Conservation (phyloP, 805 yeast species). For the Candida hispaniensis region DNA sequence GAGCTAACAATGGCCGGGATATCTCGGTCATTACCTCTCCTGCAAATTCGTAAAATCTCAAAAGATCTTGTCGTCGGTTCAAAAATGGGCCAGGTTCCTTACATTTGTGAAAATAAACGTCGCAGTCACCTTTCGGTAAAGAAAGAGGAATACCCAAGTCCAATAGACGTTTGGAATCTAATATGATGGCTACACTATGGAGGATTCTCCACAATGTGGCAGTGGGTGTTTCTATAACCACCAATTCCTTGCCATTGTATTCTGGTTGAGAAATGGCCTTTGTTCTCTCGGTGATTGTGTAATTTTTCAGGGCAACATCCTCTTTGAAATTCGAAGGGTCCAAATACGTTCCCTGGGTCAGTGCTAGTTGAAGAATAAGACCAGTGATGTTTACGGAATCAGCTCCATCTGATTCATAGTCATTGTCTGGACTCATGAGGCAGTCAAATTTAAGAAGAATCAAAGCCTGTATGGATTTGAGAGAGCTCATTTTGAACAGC, state of each 20-base stretch:
- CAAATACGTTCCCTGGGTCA: conserved; percentile 11
- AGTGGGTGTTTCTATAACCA: conserved; percentile 4
- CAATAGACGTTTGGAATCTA: conserved; percentile 11
- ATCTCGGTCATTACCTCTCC: conserved; percentile 14
- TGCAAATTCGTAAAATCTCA: conserved; percentile 8
- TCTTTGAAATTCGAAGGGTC: conserved; percentile 12
- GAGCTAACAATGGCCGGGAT: conserved; percentile 4
- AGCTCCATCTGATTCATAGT: conserved; percentile 9
- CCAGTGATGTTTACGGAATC: conserved; percentile 14
- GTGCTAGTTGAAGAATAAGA: conserved; percentile 11
- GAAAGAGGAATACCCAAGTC: conserved; percentile 11
- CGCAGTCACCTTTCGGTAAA: conserved; percentile 12
- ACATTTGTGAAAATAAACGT: conserved; percentile 9
- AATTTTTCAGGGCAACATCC: too few relatives aligned
- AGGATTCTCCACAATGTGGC: conserved; percentile 13
- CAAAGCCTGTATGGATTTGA: conserved; percentile 14
- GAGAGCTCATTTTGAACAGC: conserved; percentile 4
- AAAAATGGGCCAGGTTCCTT: conserved; percentile 3
- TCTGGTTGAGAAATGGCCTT: too few relatives aligned
- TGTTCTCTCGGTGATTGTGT: too few relatives aligned
- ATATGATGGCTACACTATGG: conserved; percentile 7
- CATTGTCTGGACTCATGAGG: conserved; percentile 7
- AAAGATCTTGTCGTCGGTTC: conserved; percentile 6
- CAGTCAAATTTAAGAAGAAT: conserved; percentile 15
- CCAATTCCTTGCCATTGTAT: too few relatives aligned